Evolutionary conservation across 148 eudicot genomes (phyloP).

Genomic region (Rhododendron henanense): DNA sequence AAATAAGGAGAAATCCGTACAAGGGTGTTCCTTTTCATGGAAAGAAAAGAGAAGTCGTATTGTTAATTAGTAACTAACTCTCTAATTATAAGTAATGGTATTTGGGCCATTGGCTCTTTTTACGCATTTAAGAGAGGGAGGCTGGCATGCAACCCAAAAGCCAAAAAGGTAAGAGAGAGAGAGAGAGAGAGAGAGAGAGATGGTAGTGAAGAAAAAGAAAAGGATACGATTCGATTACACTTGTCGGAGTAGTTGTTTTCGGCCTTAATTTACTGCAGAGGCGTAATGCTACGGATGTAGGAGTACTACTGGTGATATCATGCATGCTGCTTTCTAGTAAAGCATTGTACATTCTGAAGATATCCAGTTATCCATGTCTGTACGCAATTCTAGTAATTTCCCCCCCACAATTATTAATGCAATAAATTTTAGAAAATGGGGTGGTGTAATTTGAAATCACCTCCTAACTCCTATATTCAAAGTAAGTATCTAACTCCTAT

Average conservation of each 20-base stretch:
- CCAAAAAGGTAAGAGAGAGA: neutral
- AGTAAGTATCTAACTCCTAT: too few relatives aligned
- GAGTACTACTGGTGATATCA: neutral
- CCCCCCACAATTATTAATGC: too few relatives aligned
- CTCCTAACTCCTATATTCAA: too few relatives aligned
- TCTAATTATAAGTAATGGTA: neutral
- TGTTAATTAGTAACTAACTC: too few relatives aligned
- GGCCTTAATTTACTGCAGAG: neutral
- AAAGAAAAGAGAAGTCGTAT: too few relatives aligned
- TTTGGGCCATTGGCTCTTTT: neutral
- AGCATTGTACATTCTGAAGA: neutral
- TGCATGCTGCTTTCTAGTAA: neutral
- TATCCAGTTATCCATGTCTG: neutral
- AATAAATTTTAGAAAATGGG: too few relatives aligned
- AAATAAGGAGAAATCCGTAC: too few relatives aligned
- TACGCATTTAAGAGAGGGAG: neutral
- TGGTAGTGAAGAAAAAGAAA: neutral
- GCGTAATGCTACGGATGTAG: neutral
- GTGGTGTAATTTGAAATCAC: too few relatives aligned
- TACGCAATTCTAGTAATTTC: too few relatives aligned
- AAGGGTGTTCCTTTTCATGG: too few relatives aligned
- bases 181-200: neutral
- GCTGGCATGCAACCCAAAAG: neutral
- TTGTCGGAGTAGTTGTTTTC: neutral
- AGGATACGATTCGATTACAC: neutral